These are phyloP conservation scores for Fagopyrum tataricum DNA, from an alignment of 148 eudicot species.

Conservation along the genomic window DNA sequence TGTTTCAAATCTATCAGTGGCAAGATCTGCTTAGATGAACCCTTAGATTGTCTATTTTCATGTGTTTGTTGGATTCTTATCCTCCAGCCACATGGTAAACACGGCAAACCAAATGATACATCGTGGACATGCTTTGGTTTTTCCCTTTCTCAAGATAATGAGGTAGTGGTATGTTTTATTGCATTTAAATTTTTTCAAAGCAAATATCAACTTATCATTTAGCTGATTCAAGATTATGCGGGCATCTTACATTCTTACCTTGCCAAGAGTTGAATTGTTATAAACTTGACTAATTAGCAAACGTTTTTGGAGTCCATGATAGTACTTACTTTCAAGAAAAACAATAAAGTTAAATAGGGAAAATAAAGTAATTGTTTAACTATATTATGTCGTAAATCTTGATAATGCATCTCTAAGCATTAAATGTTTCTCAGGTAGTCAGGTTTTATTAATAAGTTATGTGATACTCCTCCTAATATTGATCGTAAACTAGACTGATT, in stretches of 20 bases:
- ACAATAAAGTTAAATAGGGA: neutral
- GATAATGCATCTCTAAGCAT: neutral
- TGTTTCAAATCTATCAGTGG: constrained; percentile 41
- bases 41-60: constrained; percentile 48
- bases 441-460: neutral
- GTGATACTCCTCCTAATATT: neutral
- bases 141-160: constrained; percentile 51
- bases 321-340: neutral
- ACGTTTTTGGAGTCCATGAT: neutral
- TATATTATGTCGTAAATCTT: neutral
- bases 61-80: constrained; percentile 57
- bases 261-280: neutral
- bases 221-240: constrained; percentile 1
- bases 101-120: constrained; percentile 23
- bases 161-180: constrained; percentile 28
- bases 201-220: neutral
- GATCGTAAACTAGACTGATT: neutral
- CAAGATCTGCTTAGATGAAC: constrained; percentile 34
- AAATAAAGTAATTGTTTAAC: neutral
- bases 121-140: constrained; percentile 50
- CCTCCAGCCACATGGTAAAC: constrained; percentile 42
- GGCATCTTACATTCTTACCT: neutral
- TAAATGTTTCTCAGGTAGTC: neutral
- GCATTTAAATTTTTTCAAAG: neutral
- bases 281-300: neutral